These are phyloP conservation scores for Globisporangium cystogenes DNA, from an alignment of 352 stramenopile species.

Conservation along the genomic window DNA sequence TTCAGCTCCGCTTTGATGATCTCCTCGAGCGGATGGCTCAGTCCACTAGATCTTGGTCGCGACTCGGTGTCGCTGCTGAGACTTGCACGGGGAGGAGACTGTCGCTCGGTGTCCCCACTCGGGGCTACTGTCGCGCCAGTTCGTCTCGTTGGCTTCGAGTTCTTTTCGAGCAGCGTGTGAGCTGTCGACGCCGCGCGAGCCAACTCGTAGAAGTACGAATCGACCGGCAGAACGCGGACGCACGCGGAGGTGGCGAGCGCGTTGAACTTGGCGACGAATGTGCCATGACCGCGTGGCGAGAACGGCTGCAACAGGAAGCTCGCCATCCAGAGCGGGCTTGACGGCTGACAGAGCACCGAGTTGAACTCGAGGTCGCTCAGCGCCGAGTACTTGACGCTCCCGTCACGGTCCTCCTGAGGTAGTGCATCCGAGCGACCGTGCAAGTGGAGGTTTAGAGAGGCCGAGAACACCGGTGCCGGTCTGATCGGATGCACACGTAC, in stretches of 20 bases:
- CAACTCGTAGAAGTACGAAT: conserved; percentile 27
- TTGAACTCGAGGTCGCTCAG: conserved; percentile 59
- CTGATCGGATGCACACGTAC: conserved; percentile 7
- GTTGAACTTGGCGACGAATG: conserved; percentile 61
- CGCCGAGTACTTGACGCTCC: conserved; percentile 26
- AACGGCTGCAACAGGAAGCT: conserved; percentile 51
- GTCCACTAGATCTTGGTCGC: background rate
- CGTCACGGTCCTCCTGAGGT: conserved; percentile 32
- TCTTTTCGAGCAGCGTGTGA: background rate
- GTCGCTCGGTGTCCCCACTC: background rate
- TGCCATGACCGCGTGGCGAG: conserved; percentile 19
- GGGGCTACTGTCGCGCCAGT: background rate
- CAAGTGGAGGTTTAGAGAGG: no score
- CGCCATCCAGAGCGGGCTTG: conserved; percentile 33
- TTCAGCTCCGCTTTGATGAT: conserved; percentile 43
- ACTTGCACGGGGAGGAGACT: background rate
- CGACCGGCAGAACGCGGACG: conserved; percentile 33
- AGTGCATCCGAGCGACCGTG: conserved; percentile 14
- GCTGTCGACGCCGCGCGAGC: background rate
- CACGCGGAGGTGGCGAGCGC: conserved; percentile 24
- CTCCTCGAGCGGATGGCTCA: conserved; percentile 22
- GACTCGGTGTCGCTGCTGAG: background rate
- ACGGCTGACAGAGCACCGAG: conserved; percentile 35
- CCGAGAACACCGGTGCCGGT: background rate
- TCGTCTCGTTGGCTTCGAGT: background rate